These are phyloP conservation scores for Epichloe scottii DNA, from an alignment of 2,329 filamentous ascomycete genomes.

Conservation along the genomic window DNA sequence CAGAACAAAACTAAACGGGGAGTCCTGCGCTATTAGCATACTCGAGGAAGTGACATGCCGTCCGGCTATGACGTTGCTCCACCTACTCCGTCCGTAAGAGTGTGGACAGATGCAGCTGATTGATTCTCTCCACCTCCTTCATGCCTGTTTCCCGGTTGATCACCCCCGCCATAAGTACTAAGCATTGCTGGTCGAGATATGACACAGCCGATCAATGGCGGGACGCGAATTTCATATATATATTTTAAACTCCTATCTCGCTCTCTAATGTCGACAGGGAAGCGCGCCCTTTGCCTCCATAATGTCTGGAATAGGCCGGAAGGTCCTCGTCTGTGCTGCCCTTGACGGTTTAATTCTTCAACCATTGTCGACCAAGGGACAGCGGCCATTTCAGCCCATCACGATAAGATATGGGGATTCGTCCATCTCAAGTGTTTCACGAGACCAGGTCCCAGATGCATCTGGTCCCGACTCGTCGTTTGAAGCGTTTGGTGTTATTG, in stretches of 20 bases:
- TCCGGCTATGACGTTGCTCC: neutral
- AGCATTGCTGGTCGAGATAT: no score
- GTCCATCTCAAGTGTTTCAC: constrained; percentile 29
- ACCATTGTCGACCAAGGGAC: constrained; percentile 49
- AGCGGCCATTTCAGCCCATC: constrained; percentile 42
- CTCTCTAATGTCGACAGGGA: neutral
- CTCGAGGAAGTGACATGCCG: neutral
- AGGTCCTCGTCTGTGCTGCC: constrained; percentile 67
- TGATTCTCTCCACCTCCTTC: neutral
- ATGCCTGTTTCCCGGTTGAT: neutral
- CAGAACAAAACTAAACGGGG: no score
- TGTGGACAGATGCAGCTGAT: no score
- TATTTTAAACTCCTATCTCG: neutral
- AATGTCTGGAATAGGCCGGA: constrained; percentile 71
- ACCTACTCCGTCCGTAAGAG: neutral
- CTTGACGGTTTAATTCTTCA: constrained; percentile 76
- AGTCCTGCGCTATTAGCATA: no score
- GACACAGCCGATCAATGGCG: no score
- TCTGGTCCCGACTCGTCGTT: constrained; percentile 37
- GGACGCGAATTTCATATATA: neutral
- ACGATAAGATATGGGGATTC: constrained; percentile 58
- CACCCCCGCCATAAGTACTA: neutral
- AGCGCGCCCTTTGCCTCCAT: constrained; percentile 9
- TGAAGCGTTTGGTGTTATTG: constrained; percentile 48
- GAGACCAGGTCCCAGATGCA: constrained; percentile 33